phyloP scores from a whole-genome alignment of 176 grass and related monocot species.

The Aechmea fasciata region DNA sequence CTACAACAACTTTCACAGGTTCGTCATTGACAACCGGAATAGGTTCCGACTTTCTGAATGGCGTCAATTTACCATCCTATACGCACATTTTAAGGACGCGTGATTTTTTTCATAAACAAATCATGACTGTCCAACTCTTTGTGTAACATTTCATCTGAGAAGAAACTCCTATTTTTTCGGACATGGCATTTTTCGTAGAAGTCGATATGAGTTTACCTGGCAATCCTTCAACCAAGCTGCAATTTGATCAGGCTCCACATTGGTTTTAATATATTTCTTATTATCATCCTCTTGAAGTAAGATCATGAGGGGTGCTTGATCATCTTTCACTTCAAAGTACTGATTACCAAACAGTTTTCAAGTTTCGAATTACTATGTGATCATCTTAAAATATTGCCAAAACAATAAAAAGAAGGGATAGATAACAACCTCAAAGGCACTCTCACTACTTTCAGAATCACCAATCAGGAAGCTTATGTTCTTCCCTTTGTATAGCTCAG shows the following conservation, averaged over 20 bases:
- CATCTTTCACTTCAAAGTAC: conserved; percentile 81
- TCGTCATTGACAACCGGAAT: conserved; percentile 74
- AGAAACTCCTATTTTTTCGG: too few species aligned
- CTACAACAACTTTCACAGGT: conserved; percentile 80
- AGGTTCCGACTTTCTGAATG: conserved; percentile 74
- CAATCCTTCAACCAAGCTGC: conserved; percentile 76
- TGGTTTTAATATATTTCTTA: conserved; percentile 71
- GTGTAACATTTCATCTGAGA: too few species aligned
- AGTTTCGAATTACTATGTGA: conserved; percentile 8
- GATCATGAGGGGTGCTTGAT: conserved; percentile 67
- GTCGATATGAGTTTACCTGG: conserved; percentile 25
- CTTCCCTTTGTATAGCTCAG: conserved; percentile 59
- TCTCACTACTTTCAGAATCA: conserved; percentile 66
- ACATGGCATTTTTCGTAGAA: background rate
- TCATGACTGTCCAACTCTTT: too few species aligned
- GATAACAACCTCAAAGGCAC: conserved; percentile 69
- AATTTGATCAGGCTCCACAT: conserved; percentile 59
- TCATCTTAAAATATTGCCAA: background rate
- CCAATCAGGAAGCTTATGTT: conserved; percentile 84
- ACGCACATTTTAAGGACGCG: background rate
- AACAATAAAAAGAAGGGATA: background rate
- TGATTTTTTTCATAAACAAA: too few species aligned
- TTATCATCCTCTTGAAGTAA: conserved; percentile 48
- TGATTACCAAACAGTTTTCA: conserved; percentile 21
- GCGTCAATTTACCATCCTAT: conserved; percentile 68